Percentiles rank a stretch among this genome's conserved stretches.
These are phyloP conservation scores for Gnaphalium uliginosum DNA, from an alignment of 129 eudicot species.

Conservation along the genomic window DNA sequence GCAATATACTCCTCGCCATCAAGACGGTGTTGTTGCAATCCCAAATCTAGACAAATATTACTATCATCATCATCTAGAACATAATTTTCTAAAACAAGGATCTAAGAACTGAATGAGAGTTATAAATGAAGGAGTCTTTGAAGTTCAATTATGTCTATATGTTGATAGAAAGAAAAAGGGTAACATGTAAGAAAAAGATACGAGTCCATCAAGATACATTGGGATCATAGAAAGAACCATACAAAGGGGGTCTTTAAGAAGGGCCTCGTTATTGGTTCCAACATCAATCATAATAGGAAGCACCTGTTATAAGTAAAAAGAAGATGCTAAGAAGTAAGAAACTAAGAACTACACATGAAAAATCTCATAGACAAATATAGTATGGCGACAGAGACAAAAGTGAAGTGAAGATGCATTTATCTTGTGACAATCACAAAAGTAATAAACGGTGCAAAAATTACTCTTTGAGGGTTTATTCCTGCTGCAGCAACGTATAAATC, in stretches of 20 bases:
- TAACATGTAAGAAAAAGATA: background rate
- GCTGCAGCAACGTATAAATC: conserved; percentile 99
- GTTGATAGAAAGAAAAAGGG: background rate
- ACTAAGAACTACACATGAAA: background rate
- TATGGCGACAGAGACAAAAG: background rate
- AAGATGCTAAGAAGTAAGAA: background rate
- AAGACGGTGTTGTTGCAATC: conserved; percentile 94
- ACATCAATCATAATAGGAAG: conserved; percentile 98
- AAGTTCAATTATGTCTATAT: background rate
- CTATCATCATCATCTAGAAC: conserved; percentile 3
- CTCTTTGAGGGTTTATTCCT: conserved; percentile 99
- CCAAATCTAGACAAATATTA: conserved; percentile 64
- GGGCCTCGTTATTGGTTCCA: conserved; percentile 95
- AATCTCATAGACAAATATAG: background rate
- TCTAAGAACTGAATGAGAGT: background rate
- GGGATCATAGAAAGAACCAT: conserved; percentile 19
- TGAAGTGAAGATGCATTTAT: background rate
- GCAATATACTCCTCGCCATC: conserved; percentile 93
- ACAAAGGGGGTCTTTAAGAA: conserved; percentile 89
- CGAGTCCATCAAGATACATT: background rate
- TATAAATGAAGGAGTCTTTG: background rate
- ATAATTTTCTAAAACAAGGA: background rate
- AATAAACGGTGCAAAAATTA: conserved; percentile 33
- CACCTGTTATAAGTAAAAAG: conserved; percentile 50
- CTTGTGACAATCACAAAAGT: conserved; percentile 12